phyloP scores from a whole-genome alignment of 345 rosid species.

The Brassica carinata region DNA sequence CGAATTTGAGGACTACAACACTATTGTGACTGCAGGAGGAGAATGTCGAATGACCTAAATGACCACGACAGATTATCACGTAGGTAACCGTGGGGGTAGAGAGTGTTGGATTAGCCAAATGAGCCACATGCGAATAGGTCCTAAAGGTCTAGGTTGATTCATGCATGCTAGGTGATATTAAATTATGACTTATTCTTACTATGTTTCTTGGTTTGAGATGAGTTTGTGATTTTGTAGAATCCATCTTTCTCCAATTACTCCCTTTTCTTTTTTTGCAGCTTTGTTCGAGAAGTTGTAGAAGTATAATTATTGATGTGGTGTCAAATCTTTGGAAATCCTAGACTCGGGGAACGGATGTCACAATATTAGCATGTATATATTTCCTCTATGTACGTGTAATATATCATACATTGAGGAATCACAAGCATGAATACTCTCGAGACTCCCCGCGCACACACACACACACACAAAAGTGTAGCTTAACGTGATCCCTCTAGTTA shows the following conservation, averaged over 20 bases:
- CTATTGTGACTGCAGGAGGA: no score
- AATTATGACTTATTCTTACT: not conserved
- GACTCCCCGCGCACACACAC: not conserved
- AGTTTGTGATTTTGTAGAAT: no score
- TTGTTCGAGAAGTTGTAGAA: not conserved
- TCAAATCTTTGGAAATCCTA: not conserved
- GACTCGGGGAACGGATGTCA: not conserved
- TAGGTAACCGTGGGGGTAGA: no score
- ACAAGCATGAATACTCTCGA: not conserved
- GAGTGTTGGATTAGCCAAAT: no score
- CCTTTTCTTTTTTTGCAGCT: not conserved
- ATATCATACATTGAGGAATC: not conserved
- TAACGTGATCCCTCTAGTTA: conserved; percentile 27
- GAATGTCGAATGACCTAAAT: no score
- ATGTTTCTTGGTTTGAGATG: no score
- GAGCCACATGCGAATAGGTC: no score
- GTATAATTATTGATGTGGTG: not conserved
- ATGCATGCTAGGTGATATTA: not conserved
- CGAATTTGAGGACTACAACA: no score
- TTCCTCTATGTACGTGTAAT: not conserved
- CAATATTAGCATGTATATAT: not conserved
- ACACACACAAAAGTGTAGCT: conserved; percentile 8
- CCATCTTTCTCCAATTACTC: not conserved
- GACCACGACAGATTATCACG: no score
- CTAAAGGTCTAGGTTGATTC: not conserved